Conservation (phyloP, 345 rosid genomes). For the Brassica rapa region DNA sequence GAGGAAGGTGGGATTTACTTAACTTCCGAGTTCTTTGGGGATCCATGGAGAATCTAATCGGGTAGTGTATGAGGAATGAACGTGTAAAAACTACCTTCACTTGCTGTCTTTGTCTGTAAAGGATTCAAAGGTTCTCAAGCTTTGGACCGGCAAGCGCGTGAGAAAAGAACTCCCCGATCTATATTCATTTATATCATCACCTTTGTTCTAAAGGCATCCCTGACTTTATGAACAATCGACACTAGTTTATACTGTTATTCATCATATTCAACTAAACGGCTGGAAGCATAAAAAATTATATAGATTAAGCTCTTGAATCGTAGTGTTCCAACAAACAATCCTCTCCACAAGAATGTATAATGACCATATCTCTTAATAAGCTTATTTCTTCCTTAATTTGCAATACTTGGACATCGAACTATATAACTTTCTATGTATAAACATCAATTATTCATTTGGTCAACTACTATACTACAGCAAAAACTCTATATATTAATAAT, state of each 20-base stretch:
- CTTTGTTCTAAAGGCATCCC: not conserved
- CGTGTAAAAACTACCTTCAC: conserved; percentile 42
- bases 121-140: conserved; percentile 25
- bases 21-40: conserved; percentile 34
- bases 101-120: conserved; percentile 27
- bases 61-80: not conserved
- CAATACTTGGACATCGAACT: too few species aligned
- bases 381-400: too few species aligned
- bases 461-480: too few species aligned
- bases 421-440: too few species aligned
- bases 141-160: not conserved
- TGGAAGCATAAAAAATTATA: not conserved
- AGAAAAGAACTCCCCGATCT: conserved; percentile 8
- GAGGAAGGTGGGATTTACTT: not conserved
- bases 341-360: too few species aligned
- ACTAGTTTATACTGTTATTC: not conserved
- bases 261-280: not conserved
- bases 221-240: not conserved
- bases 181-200: not conserved
- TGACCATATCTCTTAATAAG: too few species aligned
- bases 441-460: too few species aligned
- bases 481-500: too few species aligned
- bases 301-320: too few species aligned
- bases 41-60: not conserved
- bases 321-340: too few species aligned